Base-by-base conservation (phyloP, 2,329 filamentous ascomycete genomes). In the Dactylellina sp. region DNA sequence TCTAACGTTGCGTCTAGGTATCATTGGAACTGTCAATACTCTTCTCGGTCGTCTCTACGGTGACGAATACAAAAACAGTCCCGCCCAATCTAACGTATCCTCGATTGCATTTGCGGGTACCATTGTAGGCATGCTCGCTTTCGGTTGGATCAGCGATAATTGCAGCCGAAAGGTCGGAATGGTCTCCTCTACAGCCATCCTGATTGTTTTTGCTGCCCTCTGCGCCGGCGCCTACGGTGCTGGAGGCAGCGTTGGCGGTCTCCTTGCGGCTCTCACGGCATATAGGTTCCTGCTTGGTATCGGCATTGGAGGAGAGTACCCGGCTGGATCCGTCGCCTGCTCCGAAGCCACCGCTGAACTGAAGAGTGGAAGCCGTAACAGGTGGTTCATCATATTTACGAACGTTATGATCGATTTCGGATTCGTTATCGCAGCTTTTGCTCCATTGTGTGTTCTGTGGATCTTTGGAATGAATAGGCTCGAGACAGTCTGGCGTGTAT, bases 351-450 rank as follows among this genome's bases (percentile, higher is more conserved):
- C 90, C 0, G 91, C 91, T 20, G 92, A 96, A 80, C 84, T 97
- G 71, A 92, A 92, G 80, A 81, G 82, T 14, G 93, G 93, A 9
- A 89, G 90, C 14, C 85, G 93, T n/a, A 94, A 97, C 80, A 85
- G 90, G 40, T 96, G 92, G 92, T 97, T 93, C 79, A 91, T 94
- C 78, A 84, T 96, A 76, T 96, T 95, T 81, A 96, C 91, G 50
- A 96, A 96, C 81, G 88, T 90, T 22, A 91, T 93, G 84, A 96
- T 96, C 72, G 91, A 96, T 79, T 86, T 88, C 60, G 93, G 91
- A 0, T 97, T 96, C 76, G 90, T 96, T 1, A 84, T 94, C 63
- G 89, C 91, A 7, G 89, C 91, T 0, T 87, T 96, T 75, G 88
- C 95, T 1, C 91, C 92, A 0, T 88, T 89, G 81, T 83, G 90